Conservation (phyloP, 2,329 filamentous ascomycete genomes). For the Albifimbria verrucaria region DNA sequence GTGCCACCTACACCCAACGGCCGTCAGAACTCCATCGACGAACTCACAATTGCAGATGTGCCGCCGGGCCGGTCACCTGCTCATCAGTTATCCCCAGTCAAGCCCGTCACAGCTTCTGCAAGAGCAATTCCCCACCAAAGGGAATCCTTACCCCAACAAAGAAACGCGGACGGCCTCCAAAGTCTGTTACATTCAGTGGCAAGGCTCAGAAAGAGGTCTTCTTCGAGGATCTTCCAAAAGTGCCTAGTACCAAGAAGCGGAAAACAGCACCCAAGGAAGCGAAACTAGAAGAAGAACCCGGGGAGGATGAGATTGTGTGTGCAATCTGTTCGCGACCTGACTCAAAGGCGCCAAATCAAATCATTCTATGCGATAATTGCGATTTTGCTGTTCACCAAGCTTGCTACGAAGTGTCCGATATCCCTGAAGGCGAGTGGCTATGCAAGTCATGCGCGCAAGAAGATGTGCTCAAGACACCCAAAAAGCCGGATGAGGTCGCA, state of each 20-base stretch:
- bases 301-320: slow-evolving; percentile 53
- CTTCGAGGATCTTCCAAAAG: slow-evolving; percentile 49
- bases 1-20: slow-evolving; percentile 5
- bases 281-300: slow-evolving; percentile 26
- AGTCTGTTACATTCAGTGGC: slow-evolving; percentile 52
- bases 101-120: not conserved
- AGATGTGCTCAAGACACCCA: slow-evolving; percentile 30
- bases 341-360: slow-evolving; percentile 57
- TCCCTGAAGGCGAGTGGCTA: slow-evolving; percentile 62
- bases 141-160: slow-evolving; percentile 56
- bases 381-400: slow-evolving; percentile 60
- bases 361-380: slow-evolving; percentile 63
- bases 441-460: slow-evolving; percentile 55
- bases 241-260: slow-evolving; percentile 22
- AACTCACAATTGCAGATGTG: slow-evolving; percentile 10
- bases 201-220: slow-evolving; percentile 41
- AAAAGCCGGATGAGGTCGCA: slow-evolving; percentile 19
- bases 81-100: slow-evolving; percentile 9
- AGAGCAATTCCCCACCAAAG: slow-evolving; percentile 35
- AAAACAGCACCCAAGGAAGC: slow-evolving; percentile 19
- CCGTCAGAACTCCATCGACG: slow-evolving; percentile 10
- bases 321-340: slow-evolving; percentile 55
- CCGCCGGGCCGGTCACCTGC: slow-evolving; percentile 7
- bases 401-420: slow-evolving; percentile 54
- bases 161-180: slow-evolving; percentile 39